Evolutionary conservation across 73 alveolate genomes (phyloP).

Genomic region (Paramecium pentaurelia): DNA sequence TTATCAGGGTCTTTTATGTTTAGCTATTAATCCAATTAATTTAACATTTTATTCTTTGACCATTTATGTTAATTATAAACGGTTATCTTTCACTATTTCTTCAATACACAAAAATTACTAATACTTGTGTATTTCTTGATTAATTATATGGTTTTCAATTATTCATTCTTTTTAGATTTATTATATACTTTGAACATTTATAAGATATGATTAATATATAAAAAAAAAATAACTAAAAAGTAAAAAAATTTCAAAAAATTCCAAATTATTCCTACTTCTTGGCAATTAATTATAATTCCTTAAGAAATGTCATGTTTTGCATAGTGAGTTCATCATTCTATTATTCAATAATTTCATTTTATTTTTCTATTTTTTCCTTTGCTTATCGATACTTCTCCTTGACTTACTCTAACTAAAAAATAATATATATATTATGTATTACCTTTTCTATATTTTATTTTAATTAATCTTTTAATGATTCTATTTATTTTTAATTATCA

Average conservation of each 20-base stretch:
- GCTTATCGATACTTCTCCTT: slow-evolving; percentile 12
- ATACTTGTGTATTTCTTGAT: slow-evolving; percentile 14
- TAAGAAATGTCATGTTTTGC: neutral
- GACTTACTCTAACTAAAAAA: neutral
- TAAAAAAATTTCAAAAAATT: neutral
- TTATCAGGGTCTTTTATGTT: neutral
- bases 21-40: slow-evolving; percentile 6
- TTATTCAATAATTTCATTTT: neutral
- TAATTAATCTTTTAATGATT: neutral
- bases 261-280: slow-evolving; percentile 1
- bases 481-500: neutral
- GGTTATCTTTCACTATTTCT: slow-evolving; percentile 25
- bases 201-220: neutral
- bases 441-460: neutral
- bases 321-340: slow-evolving; percentile 5
- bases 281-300: neutral
- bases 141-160: neutral
- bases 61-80: neutral
- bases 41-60: neutral
- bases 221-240: neutral
- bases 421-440: neutral
- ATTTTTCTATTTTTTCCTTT: neutral
- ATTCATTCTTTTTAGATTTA: slow-evolving; percentile 2
- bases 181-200: neutral
- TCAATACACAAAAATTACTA: neutral